Evolutionary conservation across 305 asterid species (phyloP), one percentile per base, ranked within the genome.

Genomic region (Solanum hybrid): DNA sequence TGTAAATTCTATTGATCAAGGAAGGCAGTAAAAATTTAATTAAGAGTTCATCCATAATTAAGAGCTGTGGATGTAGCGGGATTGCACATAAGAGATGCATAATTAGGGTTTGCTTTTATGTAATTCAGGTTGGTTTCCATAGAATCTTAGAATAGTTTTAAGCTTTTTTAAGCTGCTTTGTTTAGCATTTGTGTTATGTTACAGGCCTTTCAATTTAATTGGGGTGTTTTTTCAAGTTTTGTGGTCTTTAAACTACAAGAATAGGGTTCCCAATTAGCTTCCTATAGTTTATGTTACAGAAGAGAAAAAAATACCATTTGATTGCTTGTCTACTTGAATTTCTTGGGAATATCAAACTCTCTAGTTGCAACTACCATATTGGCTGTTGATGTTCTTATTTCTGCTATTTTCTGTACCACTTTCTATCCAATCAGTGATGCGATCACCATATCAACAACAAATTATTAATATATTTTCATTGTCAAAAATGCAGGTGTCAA

Each of bases 1-100:
- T 84, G 88, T 34, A 84, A 41, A 45, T 51, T 6, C 88, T 45
- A 84, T 45, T 84, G 88, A 84, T 84, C 88, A 51, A 84, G 87
- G 76, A 84, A 15, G 10, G 36, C 75, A 51, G 3, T 51, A 37
- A 20, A 45, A 45, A 84, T 29, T 51, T 72, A 84, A 39, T 41
- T 0, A 39, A 29, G 76, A 81, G 87, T 81, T 81, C 14, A 38
- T 39, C 34, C 24, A 39, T 3, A 39, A 38, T 81, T 81, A 26
- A 39, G 68, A 38, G 68, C 1, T 38, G 68, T 81, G 65, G 12
- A 84, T 45, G 88, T 70, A 51, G 73, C n/a, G 29, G 39, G 88
- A 51, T 51, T 15, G 39, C 75, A 83, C 37, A 45, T 45, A 24
- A 24, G 38, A 29, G 73, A 83, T 83, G 38, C 37, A 51, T 83